A percentile compares a stretch with the other conserved stretches of the same genome.
Conservation (phyloP, 768 basidiomycete species). For the Lactifluus subvellereus region DNA sequence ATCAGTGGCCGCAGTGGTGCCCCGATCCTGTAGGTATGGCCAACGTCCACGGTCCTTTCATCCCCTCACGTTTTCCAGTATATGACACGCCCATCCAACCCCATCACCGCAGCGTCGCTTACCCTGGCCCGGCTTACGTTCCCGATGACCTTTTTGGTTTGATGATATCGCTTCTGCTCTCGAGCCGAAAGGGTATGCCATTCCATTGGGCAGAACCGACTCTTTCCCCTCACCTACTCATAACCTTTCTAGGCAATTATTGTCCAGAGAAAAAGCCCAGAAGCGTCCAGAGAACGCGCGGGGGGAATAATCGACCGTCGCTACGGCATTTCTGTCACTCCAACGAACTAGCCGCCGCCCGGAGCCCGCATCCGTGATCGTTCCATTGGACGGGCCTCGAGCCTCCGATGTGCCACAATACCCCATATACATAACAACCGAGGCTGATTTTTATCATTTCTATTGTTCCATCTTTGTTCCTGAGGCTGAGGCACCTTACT, state of each 20-base stretch:
- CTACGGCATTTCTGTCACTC: conserved; percentile 1
- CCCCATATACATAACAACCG: neutral
- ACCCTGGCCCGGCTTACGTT: neutral
- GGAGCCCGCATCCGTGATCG: neutral
- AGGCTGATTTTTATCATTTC: neutral
- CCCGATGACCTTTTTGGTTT: neutral
- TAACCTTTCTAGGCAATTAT: conserved; percentile 6
- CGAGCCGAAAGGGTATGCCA: neutral
- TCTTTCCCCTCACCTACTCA: neutral
- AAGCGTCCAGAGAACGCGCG: neutral
- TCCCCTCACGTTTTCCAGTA: neutral
- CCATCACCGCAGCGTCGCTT: neutral
- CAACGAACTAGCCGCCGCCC: neutral
- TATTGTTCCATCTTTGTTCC: conserved; percentile 2
- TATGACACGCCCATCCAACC: neutral
- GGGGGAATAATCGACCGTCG: conserved; percentile 9
- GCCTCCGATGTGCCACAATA: neutral
- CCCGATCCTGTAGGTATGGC: neutral
- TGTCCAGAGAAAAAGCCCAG: neutral
- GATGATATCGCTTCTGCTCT: neutral
- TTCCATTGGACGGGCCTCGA: neutral
- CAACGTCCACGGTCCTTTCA: neutral
- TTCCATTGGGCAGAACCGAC: neutral
- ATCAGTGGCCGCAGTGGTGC: neutral
- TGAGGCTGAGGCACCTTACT: neutral